A percentile compares a stretch with the other conserved stretches of the same genome.
Evolutionary conservation across 2,329 filamentous ascomycete species (phyloP).

Genomic region (Cyphellophora europaea): DNA sequence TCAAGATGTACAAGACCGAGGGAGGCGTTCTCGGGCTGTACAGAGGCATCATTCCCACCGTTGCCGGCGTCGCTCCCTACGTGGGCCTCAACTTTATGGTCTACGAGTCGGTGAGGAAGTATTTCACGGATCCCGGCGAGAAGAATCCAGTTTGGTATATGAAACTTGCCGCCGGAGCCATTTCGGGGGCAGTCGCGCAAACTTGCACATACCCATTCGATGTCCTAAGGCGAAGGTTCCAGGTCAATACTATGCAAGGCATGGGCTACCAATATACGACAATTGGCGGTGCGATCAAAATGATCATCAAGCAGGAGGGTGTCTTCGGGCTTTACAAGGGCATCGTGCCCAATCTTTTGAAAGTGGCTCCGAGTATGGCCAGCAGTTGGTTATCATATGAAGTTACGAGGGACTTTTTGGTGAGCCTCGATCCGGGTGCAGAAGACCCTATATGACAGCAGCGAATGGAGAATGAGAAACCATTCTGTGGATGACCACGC

Average conservation of each 20-base stretch:
- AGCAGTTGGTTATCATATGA: slow-evolving; percentile 98
- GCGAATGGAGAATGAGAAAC: too few species aligned
- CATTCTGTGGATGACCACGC: too few species aligned
- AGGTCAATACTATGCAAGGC: slow-evolving; percentile 98
- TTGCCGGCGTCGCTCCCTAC: slow-evolving; percentile 92
- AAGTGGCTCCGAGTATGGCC: slow-evolving; percentile 97
- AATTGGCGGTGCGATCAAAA: slow-evolving; percentile 69
- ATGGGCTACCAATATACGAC: slow-evolving; percentile 95
- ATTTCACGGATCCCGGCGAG: slow-evolving; percentile 79
- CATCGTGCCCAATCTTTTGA: slow-evolving; percentile 87
- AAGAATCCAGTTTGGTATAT: slow-evolving; percentile 68
- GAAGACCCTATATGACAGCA: slow-evolving; percentile 13
- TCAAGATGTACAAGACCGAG: slow-evolving; percentile 80
- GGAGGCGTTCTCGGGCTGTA: slow-evolving; percentile 82
- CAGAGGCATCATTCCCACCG: slow-evolving; percentile 83
- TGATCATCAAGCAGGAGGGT: slow-evolving; percentile 79
- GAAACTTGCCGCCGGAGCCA: slow-evolving; percentile 80
- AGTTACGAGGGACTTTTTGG: slow-evolving; percentile 76
- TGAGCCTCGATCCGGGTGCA: slow-evolving; percentile 26
- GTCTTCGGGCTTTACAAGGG: slow-evolving; percentile 85
- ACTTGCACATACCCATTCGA: slow-evolving; percentile 98
- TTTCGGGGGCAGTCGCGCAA: slow-evolving; percentile 93
- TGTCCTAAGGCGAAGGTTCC: slow-evolving; percentile 86
- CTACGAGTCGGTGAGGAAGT: slow-evolving; percentile 79
- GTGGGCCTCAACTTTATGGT: slow-evolving; percentile 98